Evolutionary conservation across 768 basidiomycete species (phyloP).

Genomic region (Auriculariales sp.): DNA sequence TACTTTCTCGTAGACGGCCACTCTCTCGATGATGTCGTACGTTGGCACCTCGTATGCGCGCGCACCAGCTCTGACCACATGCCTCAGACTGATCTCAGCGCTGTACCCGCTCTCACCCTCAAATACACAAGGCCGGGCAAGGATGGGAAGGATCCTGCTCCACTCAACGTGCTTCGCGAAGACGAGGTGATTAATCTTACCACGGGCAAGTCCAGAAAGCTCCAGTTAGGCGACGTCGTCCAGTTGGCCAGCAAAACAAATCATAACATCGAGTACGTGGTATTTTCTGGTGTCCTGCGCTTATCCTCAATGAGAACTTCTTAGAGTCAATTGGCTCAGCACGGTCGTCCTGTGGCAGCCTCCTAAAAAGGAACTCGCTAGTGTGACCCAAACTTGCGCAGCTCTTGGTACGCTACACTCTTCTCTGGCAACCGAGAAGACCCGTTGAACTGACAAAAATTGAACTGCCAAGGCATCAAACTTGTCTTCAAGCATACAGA

Average conservation of each 20-base stretch:
- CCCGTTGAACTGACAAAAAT: not conserved
- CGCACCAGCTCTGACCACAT: not conserved
- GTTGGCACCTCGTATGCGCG: slow-evolving; percentile 12
- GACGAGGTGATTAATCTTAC: not conserved
- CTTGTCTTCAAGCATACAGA: not conserved
- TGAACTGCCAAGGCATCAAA: not conserved
- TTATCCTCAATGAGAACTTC: not conserved
- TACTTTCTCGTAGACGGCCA: slow-evolving; percentile 40
- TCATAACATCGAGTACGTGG: not conserved
- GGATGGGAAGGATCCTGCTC: no score
- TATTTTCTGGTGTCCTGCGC: not conserved
- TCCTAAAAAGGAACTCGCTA: not conserved
- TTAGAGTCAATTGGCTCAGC: not conserved
- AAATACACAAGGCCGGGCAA: not conserved
- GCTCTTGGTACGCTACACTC: not conserved
- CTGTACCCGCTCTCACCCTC: not conserved
- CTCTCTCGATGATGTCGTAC: slow-evolving; percentile 38
- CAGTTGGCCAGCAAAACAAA: not conserved
- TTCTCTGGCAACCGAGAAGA: not conserved
- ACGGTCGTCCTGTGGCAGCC: not conserved
- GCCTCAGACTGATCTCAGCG: not conserved
- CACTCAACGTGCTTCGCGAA: not conserved
- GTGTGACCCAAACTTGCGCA: not conserved
- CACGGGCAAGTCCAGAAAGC: not conserved
- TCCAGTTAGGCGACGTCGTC: not conserved